Conservation (phyloP, 129 eudicot genomes). For the Flaveria sonorensis region DNA sequence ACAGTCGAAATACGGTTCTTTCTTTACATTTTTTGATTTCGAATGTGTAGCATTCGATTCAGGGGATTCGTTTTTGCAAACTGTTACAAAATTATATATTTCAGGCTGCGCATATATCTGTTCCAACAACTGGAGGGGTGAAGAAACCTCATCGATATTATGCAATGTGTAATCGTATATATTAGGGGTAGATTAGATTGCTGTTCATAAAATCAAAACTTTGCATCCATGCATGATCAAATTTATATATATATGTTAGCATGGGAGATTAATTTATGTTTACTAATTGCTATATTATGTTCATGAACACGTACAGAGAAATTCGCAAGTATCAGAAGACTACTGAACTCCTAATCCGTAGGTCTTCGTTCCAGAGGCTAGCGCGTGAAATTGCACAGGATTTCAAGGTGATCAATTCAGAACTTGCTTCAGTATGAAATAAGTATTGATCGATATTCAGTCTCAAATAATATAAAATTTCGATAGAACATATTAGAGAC, state of each 20-base stretch:
- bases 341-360: conserved; percentile 18
- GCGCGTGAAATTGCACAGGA: conserved; percentile 56
- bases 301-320: conserved; percentile 37
- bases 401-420: conserved; percentile 43
- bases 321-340: conserved; percentile 28
- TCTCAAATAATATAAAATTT: too few species aligned
- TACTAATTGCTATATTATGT: neutral
- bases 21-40: neutral
- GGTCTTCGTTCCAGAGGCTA: conserved; percentile 53
- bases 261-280: neutral
- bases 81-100: neutral
- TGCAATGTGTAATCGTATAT: too few species aligned
- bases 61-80: too few species aligned
- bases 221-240: too few species aligned
- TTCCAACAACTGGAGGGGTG: conserved; percentile 44
- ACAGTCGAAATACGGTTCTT: neutral
- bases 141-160: conserved; percentile 16
- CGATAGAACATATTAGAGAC: too few species aligned
- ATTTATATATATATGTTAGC: too few species aligned
- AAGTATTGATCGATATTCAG: too few species aligned
- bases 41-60: neutral
- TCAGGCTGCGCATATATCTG: conserved; percentile 41
- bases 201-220: too few species aligned
- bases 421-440: too few species aligned
- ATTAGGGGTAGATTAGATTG: too few species aligned